Evolutionary conservation across 164 flowering plant genomes (phyloP).

Genomic region (Houttuynia cordata): DNA sequence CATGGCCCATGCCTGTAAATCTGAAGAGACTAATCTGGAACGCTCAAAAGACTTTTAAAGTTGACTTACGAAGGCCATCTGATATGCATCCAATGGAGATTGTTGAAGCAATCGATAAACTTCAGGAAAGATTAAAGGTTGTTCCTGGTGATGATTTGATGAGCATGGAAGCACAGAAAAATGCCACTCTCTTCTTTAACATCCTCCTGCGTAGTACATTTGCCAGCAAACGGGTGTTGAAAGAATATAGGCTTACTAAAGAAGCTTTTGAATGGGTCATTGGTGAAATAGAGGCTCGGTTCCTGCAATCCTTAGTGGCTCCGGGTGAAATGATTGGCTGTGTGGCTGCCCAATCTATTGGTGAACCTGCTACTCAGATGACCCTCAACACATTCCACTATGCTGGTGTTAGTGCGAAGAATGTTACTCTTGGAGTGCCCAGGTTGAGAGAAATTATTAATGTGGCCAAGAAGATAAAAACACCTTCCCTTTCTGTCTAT

Average conservation of each 20-base stretch:
- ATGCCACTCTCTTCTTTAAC: conserved; percentile 88
- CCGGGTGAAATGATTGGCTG: conserved; percentile 99
- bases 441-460: conserved; percentile 94
- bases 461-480: conserved; percentile 95
- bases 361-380: conserved; percentile 99
- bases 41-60: conserved; percentile 1
- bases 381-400: conserved; percentile 94
- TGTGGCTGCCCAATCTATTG: conserved; percentile 99
- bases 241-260: conserved; percentile 81
- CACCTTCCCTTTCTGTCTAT: conserved; percentile 92
- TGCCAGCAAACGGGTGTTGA: conserved; percentile 89
- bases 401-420: conserved; percentile 99
- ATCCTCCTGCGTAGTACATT: conserved; percentile 91
- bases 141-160: conserved; percentile 89
- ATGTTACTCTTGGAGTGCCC: conserved; percentile 98
- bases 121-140: conserved; percentile 89
- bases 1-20: conserved; percentile 83
- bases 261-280: conserved; percentile 99
- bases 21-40: conserved; percentile 3
- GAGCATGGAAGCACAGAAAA: conserved; percentile 94
- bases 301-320: conserved; percentile 89
- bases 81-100: conserved; percentile 88
- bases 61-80: conserved; percentile 2
- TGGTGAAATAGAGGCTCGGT: conserved; percentile 95
- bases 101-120: conserved; percentile 91